These are phyloP conservation scores for Tetracladium setigerum DNA, from an alignment of 495 filamentous ascomycete genomes.

Conservation along the genomic window DNA sequence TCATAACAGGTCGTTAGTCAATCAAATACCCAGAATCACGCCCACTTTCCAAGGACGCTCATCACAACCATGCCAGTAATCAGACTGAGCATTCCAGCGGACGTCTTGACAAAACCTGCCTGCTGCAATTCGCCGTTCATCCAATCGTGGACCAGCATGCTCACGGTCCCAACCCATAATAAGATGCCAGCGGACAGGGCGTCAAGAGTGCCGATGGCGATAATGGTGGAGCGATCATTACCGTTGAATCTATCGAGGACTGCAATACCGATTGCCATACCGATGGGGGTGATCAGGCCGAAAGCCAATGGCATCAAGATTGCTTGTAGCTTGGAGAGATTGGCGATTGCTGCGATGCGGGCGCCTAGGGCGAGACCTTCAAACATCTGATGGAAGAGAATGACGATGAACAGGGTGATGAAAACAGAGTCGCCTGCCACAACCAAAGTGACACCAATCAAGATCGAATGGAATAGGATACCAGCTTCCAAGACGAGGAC, in stretches of 20 bases:
- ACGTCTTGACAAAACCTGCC: constrained; percentile 3
- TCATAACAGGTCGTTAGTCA: no score
- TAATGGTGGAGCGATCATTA: constrained; percentile 42
- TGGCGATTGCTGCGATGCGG: constrained; percentile 52
- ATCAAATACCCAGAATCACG: no score
- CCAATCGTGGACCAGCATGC: constrained; percentile 55
- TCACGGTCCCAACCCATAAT: constrained; percentile 50
- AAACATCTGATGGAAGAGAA: constrained; percentile 65
- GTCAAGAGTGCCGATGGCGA: constrained; percentile 51
- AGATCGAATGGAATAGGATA: constrained; percentile 64
- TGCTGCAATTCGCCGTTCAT: constrained; percentile 29
- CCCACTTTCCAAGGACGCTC: no score
- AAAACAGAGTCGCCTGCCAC: constrained; percentile 50
- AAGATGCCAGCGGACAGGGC: constrained; percentile 51
- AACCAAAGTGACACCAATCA: constrained; percentile 52
- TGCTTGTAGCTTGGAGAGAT: background rate
- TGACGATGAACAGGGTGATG: constrained; percentile 47
- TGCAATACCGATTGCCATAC: constrained; percentile 54
- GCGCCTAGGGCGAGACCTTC: constrained; percentile 72
- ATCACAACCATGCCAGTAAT: no score
- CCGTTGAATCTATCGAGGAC: constrained; percentile 47
- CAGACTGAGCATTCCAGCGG: no score
- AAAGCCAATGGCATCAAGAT: constrained; percentile 40
- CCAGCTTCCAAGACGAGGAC: constrained; percentile 60
- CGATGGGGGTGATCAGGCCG: constrained; percentile 47